Conservation (phyloP, 257 asterid genomes). For the Fraxinus americana region DNA sequence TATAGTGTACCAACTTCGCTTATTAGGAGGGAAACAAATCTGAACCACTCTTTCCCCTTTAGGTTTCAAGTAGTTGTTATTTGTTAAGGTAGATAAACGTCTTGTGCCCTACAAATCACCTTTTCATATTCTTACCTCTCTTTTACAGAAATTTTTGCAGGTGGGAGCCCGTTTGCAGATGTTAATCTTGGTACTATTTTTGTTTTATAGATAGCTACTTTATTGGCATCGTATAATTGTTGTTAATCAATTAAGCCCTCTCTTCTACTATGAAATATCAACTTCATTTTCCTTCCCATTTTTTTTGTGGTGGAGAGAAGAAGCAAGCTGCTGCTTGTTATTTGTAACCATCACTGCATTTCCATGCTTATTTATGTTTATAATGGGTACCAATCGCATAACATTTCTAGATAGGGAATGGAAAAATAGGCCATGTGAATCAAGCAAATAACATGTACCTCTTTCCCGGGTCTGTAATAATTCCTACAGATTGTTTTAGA, state of each 20-base stretch:
- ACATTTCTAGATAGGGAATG: constrained; percentile 63
- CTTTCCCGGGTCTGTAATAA: constrained; percentile 85
- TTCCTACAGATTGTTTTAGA: constrained; percentile 15
- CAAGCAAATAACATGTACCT: constrained; percentile 99
- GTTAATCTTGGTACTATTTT: constrained; percentile 77
- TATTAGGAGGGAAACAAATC: no score
- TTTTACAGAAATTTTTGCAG: no score
- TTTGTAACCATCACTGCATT: background rate
- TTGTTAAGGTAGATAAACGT: no score
- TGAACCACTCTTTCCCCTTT: no score
- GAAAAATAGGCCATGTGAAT: constrained; percentile 84
- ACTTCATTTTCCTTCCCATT: background rate
- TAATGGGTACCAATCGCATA: constrained; percentile 19
- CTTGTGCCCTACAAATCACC: no score
- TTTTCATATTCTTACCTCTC: background rate
- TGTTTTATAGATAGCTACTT: constrained; percentile 13
- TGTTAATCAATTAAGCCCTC: constrained; percentile 15
- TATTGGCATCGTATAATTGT: background rate
- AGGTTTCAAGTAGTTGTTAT: no score
- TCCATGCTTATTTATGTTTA: background rate
- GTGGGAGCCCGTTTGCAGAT: constrained; percentile 95
- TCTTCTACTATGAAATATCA: constrained; percentile 9
- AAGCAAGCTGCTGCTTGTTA: background rate
- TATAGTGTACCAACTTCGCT: no score
- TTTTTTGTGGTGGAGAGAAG: constrained; percentile 7